Evolutionary conservation across 805 yeast species (phyloP), one percentile per base, ranked within the genome.

Genomic region (Maudiozyma serrabonitensis): DNA sequence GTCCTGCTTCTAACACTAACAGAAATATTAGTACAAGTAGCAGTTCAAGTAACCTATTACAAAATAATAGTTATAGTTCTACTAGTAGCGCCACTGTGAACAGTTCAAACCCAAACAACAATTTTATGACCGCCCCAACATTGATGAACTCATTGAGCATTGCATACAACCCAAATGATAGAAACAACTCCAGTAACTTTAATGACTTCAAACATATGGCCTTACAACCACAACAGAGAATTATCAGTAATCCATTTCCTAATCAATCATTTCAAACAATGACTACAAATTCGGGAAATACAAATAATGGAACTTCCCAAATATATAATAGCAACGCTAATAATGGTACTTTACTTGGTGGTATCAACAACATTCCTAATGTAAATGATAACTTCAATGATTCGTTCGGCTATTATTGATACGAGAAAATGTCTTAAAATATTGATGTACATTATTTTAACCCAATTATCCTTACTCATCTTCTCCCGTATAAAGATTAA

Each of bases 231-330:
- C 50, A 46, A 44, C 51, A 50, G 54, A 55, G 61, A 54, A 49
- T 56, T 21, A 49, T 55, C 15, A 55, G 60, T 44, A 56, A 56
- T 46, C 60, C 61, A n/a, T 56, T 46, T 43, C 56, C 56, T 39
- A 50, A 52, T 26, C 52, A 51, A 23, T 31, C 35, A 15, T 42
- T 37, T n/a, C 31, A 23, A 18, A 19, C 34, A n/a, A 25, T 46
- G 34, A 34, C 16, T 25, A 39, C 49, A n/a, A 19, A 38, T 18
- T 23, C 37, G 16, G 18, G 38, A n/a, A 35, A 5, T 16, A 35
- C 38, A 35, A 35, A 4, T 15, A 35, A 15, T 35, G 18, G 6
- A 9, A 15, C 38, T 32, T 11, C 37, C 5, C 45, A 42, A 12
- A 16, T 42, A 15, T 42, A 42, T 19, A 4, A 9, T 15, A 47